Base-by-base conservation (phyloP, 495 filamentous ascomycete species). In the Sordaria brevicollis region DNA sequence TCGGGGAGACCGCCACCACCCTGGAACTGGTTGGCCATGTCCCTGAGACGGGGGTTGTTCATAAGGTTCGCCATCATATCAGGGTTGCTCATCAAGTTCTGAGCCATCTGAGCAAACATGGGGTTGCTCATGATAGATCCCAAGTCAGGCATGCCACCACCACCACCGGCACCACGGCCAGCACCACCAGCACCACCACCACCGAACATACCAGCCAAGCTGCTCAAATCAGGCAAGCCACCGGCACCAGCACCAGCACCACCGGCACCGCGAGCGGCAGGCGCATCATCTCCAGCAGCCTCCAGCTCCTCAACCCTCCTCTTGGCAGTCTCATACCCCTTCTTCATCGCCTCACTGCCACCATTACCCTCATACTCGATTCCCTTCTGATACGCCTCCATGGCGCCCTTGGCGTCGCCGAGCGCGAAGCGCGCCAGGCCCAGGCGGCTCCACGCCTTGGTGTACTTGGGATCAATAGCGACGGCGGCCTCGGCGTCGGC, bases 81-180 rank as follows among this genome's bases (percentile, higher is more conserved):
- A 13, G 95, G 95, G 80, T 99, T 97, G 79, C 88, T 91, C 94
- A 97, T 97, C 49, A 99, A 78, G 77, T 92, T 97, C 85, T 97
- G 92, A 31, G 95, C 95, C 92, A 97, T 97, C 82, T 83, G 90
- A 49, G 93, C 84, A 79, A 99, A 94, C 95, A 98, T 97, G 49
- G 95, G 95, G 83, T 99, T 98, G 81, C 81, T 92, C 95, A 99
- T 97, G 76, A 99, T 87, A 68, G 83, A 85, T 69, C 85, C 82
- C 13, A 96, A 82, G 78, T 97, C 94, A 3, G 93, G 93, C 89
- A 93, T 93, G 25, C 92, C 93, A 35, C 89, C 91, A 4, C 73
- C 87, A 35, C 84, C 85, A 10, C 75, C 79, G 29, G 81, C 87
- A 15, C 84, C 87, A 5, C 85, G 87, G 17, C 81, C 86, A 2